phyloP scores from a whole-genome alignment of 2,329 filamentous ascomycete species.

The Ophiocordyceps camponoti-leonardi region DNA sequence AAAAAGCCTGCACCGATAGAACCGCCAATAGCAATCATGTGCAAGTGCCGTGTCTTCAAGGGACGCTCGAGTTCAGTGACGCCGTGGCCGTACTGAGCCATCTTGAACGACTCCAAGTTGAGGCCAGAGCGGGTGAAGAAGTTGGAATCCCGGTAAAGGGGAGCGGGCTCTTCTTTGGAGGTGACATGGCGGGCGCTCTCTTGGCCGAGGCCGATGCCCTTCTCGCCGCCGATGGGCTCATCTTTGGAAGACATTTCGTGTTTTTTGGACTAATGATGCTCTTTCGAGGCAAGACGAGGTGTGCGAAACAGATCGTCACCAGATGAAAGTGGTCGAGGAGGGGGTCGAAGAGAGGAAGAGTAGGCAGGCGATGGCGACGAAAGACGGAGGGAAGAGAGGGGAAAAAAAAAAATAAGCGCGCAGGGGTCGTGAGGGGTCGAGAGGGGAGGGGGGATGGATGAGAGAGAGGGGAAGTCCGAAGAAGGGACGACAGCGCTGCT shows the following conservation, averaged over 20 bases:
- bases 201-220: slow-evolving; percentile 4
- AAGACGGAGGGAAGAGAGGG: neutral
- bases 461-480: too few relatives aligned
- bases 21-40: slow-evolving; percentile 42
- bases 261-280: slow-evolving; percentile 2
- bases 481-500: neutral
- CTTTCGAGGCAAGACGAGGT: neutral
- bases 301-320: neutral
- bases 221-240: slow-evolving; percentile 5
- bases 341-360: neutral
- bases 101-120: slow-evolving; percentile 20
- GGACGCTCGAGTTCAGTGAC: slow-evolving; percentile 20
- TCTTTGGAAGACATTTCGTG: slow-evolving; percentile 6
- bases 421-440: neutral
- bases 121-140: slow-evolving; percentile 21
- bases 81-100: slow-evolving; percentile 14
- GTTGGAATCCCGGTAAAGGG: slow-evolving; percentile 7
- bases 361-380: neutral
- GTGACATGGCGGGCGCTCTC: slow-evolving; percentile 6
- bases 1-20: slow-evolving; percentile 16
- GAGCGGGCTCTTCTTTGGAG: slow-evolving; percentile 1
- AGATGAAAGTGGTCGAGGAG: neutral
- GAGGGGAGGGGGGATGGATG: neutral
- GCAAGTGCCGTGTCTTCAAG: slow-evolving; percentile 37
- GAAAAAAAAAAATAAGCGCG: neutral